Base-by-base conservation (phyloP, 2,329 filamentous ascomycete species). In the Byssochlamys sp. region DNA sequence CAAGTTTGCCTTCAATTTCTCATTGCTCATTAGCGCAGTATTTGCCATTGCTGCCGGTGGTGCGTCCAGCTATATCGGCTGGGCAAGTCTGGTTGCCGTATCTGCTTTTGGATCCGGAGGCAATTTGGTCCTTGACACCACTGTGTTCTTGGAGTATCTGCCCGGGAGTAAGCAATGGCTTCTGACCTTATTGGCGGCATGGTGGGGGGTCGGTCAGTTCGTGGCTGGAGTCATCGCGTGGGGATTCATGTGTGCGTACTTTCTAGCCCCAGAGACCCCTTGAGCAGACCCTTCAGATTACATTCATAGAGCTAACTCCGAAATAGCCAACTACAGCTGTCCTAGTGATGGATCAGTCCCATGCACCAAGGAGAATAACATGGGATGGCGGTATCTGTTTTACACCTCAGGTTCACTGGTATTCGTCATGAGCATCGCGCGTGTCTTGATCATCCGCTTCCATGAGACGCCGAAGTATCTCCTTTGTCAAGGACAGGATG, bases 1-100 rank as follows among this genome's bases (percentile, higher is more conserved):
- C 50, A 81, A 82, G 60, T 83, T 82, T 62, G 86, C 86, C 4
- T 90, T 89, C 74, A 89, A 89, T 64, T 72, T 82, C 25, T 84
- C 83, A 1, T 75, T 89, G 10, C 79, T 88, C 63, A 76, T 88
- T 57, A 85, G 81, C 65, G 81, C 82, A 3, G 67, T 83, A 4
- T 84, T 85, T 53, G 80, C 80, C 29, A 82, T 88, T 56, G 73
- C 87, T 0, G 86, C 85, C 0, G 88, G 86, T 3, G 83, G 81
- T 1, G 80, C 83, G 58, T 86, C 87, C 1, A 87, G 79, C 61
- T 91, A 85, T 84, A 73, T 80, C 1, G 80, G 81, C 0, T 76
- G 89, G 11, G 84, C 82, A 0, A 69, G 86, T 25, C 88, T 89
- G 65, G 79, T 86, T 29, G 80, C 80, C 11, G 69, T 89, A 50